Base-by-base conservation (phyloP, 495 filamentous ascomycete species). In the Massariosphaeria phaeospora region DNA sequence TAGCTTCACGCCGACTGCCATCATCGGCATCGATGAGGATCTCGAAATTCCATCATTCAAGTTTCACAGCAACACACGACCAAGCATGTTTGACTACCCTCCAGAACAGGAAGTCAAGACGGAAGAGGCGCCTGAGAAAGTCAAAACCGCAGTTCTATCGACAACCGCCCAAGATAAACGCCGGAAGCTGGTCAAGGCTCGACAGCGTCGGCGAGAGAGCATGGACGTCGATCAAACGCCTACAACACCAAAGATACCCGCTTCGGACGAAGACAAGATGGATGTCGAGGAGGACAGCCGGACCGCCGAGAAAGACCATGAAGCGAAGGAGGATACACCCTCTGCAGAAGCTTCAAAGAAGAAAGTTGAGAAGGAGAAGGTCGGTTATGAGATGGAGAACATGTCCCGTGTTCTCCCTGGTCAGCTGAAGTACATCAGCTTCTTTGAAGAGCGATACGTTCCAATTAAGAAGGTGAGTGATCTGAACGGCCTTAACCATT, bases 121-220 rank as follows among this genome's bases (percentile, higher is more conserved):
- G 0, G 91, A 96, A 63, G 91, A 96, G 70, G 89, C 88, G 2
- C 89, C 89, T 0, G 86, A 95, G 55, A 86, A 95, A 70, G 86
- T 99, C 53, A 91, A 93, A 56, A 97, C 94, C 21, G 94, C 94
- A 15, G 87, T 99, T 51, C 78, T 99, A 6, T 97, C 93, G 0
- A 97, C 94, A 13, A 99, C 94, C 4, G 89, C 89, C 2, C 93
- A 97, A 71, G 94, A 94, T 57, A 96, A 93, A 73, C 87, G 95
- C 62, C 83, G 94, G 21, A 91, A 91, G 26, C 76, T 81, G 66
- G 78, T 69, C 70, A 79, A 71, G 73, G 70, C 69, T 27, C 44
- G 64, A 34, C 59, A 69, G 67, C 61, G 57, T n/a, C 65, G 58
- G 61, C 62, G 48, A 66, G 73, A 59, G 73, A 73, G 69, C 70